A percentile compares a stretch with the other conserved stretches of the same genome.
Evolutionary conservation across 1,139 yeast species (phyloP).

Genomic region (Hemisphaericaspora lyxosophila): DNA sequence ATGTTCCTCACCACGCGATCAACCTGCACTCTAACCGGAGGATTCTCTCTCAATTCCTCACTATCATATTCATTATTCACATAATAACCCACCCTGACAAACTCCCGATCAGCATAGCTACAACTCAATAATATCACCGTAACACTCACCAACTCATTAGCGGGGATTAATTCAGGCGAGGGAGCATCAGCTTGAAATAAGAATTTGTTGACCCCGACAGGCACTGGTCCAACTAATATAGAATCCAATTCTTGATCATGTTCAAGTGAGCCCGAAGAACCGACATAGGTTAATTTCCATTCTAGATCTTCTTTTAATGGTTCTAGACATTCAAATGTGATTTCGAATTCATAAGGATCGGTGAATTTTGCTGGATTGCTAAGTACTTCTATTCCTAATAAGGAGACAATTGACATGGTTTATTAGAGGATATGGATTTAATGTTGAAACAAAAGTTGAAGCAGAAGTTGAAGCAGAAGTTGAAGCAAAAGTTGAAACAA

Average conservation of each 20-base stretch:
- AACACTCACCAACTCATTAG: constrained; percentile 89
- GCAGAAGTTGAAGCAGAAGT: no score
- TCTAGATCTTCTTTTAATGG: constrained; percentile 91
- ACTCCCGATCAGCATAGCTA: constrained; percentile 89
- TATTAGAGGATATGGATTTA: no score
- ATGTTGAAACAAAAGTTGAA: no score
- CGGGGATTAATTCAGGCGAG: constrained; percentile 91
- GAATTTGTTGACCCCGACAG: constrained; percentile 93
- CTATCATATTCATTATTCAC: constrained; percentile 95
- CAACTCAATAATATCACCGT: constrained; percentile 92
- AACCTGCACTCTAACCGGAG: constrained; percentile 91
- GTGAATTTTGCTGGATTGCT: constrained; percentile 94
- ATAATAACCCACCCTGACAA: constrained; percentile 95
- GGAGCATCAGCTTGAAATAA: constrained; percentile 96
- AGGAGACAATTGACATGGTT: constrained; percentile 87
- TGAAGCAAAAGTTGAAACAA: no score
- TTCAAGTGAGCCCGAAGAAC: constrained; percentile 87
- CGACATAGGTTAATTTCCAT: constrained; percentile 97
- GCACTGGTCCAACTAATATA: constrained; percentile 94
- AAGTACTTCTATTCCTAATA: constrained; percentile 85
- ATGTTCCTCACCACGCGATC: constrained; percentile 93
- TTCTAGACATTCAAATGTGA: constrained; percentile 94
- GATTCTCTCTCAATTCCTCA: constrained; percentile 89
- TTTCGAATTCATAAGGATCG: constrained; percentile 93
- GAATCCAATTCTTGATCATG: constrained; percentile 97